A percentile compares a stretch with the other conserved stretches of the same genome.
Evolutionary conservation across 768 basidiomycete genomes (phyloP).

Genomic region (Collybia sp.): DNA sequence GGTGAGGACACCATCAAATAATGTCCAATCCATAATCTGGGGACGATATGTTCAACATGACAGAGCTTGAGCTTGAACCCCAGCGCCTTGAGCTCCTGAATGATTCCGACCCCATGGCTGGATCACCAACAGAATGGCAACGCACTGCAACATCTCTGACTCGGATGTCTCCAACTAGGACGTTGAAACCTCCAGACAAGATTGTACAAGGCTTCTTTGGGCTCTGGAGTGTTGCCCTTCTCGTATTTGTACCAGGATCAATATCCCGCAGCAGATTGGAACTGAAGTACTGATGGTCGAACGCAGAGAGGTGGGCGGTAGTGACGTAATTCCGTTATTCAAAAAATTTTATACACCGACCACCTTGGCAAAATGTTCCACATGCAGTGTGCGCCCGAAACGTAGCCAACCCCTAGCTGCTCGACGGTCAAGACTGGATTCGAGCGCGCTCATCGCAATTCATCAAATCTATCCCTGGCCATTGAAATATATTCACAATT

Average conservation of each 20-base stretch:
- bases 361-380: too few species aligned
- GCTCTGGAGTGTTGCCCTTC: conserved; percentile 23
- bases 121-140: conserved; percentile 25
- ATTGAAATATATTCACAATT: too few species aligned
- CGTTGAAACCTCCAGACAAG: conserved; percentile 22
- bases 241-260: conserved; percentile 20
- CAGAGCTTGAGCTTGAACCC: conserved; percentile 28
- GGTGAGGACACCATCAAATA: conserved; percentile 33
- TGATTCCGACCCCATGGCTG: conserved; percentile 21
- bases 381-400: too few species aligned
- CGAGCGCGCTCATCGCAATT: too few species aligned
- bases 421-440: too few species aligned
- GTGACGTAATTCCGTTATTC: too few species aligned
- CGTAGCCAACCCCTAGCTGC: too few species aligned
- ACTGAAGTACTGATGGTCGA: too few species aligned
- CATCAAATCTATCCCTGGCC: too few species aligned
- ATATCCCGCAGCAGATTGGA: too few species aligned
- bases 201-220: conserved; percentile 25
- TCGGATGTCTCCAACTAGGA: conserved; percentile 20
- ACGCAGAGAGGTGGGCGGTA: too few species aligned
- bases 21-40: conserved; percentile 30
- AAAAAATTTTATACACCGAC: too few species aligned
- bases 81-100: conserved; percentile 27
- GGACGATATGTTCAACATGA: conserved; percentile 38
- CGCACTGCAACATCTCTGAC: conserved; percentile 26